A percentile compares a stretch with the other conserved stretches of the same genome.
These are phyloP conservation scores for Coriaria nepalensis DNA, from an alignment of 306 rosid species.

Conservation along the genomic window DNA sequence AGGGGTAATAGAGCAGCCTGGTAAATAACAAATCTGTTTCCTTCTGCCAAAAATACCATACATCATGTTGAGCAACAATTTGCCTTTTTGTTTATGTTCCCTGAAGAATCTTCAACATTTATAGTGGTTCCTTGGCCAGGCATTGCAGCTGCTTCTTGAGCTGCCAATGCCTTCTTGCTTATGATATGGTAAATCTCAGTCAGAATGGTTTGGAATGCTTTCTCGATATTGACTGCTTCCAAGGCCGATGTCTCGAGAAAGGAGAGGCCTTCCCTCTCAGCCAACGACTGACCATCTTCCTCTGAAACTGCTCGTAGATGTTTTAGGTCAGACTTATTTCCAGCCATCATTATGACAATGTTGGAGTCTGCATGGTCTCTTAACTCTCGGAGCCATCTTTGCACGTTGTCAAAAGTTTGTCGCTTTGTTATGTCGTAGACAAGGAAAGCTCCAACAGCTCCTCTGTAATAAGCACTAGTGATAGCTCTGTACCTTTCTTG, in stretches of 20 bases:
- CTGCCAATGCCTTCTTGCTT: slow-evolving; percentile 58
- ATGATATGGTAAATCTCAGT: slow-evolving; percentile 53
- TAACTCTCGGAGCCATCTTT: slow-evolving; percentile 55
- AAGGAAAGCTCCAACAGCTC: slow-evolving; percentile 61
- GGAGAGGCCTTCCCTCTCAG: slow-evolving; percentile 55
- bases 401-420: slow-evolving; percentile 57
- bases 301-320: slow-evolving; percentile 49
- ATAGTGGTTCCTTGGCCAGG: slow-evolving; percentile 61
- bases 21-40: slow-evolving; percentile 25
- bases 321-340: slow-evolving; percentile 47
- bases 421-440: slow-evolving; percentile 58
- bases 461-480: slow-evolving; percentile 60
- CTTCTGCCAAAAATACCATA: slow-evolving; percentile 17
- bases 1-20: neutral
- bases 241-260: slow-evolving; percentile 61
- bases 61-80: slow-evolving; percentile 60
- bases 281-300: slow-evolving; percentile 45
- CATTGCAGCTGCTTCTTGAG: slow-evolving; percentile 50
- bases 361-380: slow-evolving; percentile 66
- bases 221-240: slow-evolving; percentile 53
- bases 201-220: slow-evolving; percentile 60
- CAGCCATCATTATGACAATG: slow-evolving; percentile 58
- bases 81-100: slow-evolving; percentile 32
- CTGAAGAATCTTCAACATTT: slow-evolving; percentile 49
- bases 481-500: slow-evolving; percentile 63